Conservation (phyloP, 108 stramenopile genomes). For the Cyclotella choctawhatcheeana region DNA sequence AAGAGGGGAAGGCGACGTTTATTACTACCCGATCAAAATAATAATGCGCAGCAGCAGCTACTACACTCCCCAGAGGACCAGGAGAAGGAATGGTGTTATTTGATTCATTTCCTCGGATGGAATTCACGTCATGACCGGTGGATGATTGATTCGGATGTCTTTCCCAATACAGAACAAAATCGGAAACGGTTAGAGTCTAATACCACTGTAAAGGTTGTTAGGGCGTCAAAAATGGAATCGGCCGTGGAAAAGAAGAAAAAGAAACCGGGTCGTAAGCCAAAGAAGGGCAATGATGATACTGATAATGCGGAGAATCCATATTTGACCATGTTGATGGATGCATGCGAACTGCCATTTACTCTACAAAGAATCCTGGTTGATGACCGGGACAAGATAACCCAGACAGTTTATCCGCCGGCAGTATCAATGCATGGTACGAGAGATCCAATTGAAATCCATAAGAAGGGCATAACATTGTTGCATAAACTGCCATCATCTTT, state of each 20-base stretch:
- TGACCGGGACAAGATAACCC: slow-evolving; percentile 49
- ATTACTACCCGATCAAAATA: slow-evolving; percentile 2
- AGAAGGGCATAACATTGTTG: slow-evolving; percentile 37
- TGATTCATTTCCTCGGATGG: slow-evolving; percentile 61
- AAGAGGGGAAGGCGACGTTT: slow-evolving; percentile 28
- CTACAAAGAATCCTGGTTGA: slow-evolving; percentile 53
- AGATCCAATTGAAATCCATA: slow-evolving; percentile 1
- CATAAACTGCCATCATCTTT: slow-evolving; percentile 26
- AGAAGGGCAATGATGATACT: background rate
- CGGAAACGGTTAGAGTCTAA: slow-evolving; percentile 26
- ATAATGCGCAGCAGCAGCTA: background rate
- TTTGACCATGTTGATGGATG: slow-evolving; percentile 11
- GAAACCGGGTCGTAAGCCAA: slow-evolving; percentile 1
- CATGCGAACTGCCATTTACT: slow-evolving; percentile 50
- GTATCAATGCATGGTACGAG: background rate
- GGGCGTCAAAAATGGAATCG: slow-evolving; percentile 6
- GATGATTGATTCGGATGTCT: slow-evolving; percentile 45
- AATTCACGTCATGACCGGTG: slow-evolving; percentile 57
- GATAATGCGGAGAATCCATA: slow-evolving; percentile 11
- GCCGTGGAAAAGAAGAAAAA: slow-evolving; percentile 29
- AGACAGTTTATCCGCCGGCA: slow-evolving; percentile 34
- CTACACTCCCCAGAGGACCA: background rate
- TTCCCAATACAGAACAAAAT: slow-evolving; percentile 38
- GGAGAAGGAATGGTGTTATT: slow-evolving; percentile 50
- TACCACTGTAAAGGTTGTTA: slow-evolving; percentile 9